Conservation (phyloP, 2,329 filamentous ascomycete genomes). For the Apiospora marii region DNA sequence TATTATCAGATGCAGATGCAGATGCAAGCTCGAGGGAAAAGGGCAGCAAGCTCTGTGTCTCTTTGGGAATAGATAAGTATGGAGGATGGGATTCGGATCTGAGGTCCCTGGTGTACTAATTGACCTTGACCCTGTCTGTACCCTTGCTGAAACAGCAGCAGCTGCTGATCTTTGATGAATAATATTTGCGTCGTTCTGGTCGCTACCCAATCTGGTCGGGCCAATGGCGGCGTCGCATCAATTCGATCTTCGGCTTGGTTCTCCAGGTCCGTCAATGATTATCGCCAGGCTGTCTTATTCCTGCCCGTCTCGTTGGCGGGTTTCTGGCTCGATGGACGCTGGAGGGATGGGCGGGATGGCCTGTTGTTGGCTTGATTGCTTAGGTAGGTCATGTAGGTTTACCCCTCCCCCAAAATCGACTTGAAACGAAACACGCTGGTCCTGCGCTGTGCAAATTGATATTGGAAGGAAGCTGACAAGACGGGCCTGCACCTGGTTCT, state of each 20-base stretch:
- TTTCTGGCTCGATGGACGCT: background rate
- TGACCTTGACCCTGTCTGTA: slow-evolving; percentile 5
- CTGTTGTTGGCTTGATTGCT: slow-evolving; percentile 11
- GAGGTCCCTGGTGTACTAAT: background rate
- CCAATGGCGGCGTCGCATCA: background rate
- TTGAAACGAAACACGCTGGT: slow-evolving; percentile 15
- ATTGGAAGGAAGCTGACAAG: background rate
- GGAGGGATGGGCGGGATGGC: slow-evolving; percentile 7
- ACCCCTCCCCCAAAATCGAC: slow-evolving; percentile 14
- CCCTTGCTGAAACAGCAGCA: slow-evolving; percentile 9
- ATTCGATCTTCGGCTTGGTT: slow-evolving; percentile 12
- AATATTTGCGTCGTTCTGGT: slow-evolving; percentile 18
- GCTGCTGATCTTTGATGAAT: slow-evolving; percentile 21
- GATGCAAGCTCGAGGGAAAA: background rate
- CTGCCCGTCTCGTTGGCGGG: background rate
- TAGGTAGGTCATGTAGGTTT: background rate
- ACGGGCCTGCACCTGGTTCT: slow-evolving; percentile 1
- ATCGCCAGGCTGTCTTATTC: slow-evolving; percentile 10
- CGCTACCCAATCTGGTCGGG: slow-evolving; percentile 15
- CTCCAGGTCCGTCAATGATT: background rate
- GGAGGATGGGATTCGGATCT: background rate
- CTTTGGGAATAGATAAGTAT: background rate
- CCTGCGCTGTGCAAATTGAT: background rate
- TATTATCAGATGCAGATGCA: background rate
- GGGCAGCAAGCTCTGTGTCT: background rate